Percentiles rank a stretch among this genome's conserved stretches.
Conservation (phyloP, 345 rosid species). For the Corymbia maculata region DNA sequence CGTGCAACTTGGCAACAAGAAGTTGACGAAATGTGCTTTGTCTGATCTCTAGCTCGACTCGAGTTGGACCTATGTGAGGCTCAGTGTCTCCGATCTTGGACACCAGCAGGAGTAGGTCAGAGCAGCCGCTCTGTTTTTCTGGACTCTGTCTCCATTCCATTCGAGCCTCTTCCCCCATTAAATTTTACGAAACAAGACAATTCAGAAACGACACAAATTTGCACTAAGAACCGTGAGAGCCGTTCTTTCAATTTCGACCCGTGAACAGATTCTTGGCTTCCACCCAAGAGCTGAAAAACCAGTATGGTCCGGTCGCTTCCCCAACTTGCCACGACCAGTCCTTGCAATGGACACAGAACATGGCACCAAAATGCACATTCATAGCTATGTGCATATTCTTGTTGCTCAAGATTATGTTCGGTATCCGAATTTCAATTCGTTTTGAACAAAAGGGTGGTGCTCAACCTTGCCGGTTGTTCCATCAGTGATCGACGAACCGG, state of each 20-base stretch:
- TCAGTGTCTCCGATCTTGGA: background rate
- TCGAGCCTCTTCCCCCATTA: background rate
- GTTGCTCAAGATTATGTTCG: background rate
- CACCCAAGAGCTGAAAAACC: background rate
- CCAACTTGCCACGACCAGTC: background rate
- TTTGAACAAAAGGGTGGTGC: background rate
- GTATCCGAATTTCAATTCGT: background rate
- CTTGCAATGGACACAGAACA: background rate
- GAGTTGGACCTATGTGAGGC: background rate
- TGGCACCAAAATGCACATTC: background rate
- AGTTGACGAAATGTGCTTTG: background rate
- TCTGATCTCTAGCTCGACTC: background rate
- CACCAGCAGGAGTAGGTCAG: background rate
- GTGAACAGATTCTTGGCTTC: background rate
- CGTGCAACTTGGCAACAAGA: background rate
- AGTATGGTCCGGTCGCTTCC: background rate
- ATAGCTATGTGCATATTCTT: background rate
- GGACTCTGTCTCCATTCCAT: background rate
- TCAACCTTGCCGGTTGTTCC: fast-evolving
- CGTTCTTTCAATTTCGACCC: background rate
- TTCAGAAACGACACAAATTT: background rate
- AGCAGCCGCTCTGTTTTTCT: background rate
- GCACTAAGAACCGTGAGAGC: background rate
- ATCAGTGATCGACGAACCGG: background rate
- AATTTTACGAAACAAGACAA: background rate